Evolutionary conservation across 176 grass and related monocot species (phyloP), one percentile per base, ranked within the genome.

Genomic region (Raddia guianensis): DNA sequence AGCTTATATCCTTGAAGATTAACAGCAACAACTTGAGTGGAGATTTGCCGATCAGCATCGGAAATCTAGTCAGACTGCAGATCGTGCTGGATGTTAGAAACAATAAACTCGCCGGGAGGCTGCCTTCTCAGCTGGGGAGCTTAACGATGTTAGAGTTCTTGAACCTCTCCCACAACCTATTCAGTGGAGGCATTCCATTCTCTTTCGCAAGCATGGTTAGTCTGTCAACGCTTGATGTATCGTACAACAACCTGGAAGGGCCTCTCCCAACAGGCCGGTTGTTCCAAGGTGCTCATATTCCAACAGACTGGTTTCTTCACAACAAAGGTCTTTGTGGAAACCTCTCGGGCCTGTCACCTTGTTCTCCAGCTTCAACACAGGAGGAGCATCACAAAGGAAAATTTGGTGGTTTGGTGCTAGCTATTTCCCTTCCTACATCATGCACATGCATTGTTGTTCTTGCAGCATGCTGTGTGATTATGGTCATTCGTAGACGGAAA

Each of bases 91-190:
- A 91, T 80, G 32, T 80, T 4, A 87, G 89, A 53, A 79, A 54
- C 5, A 91, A 91, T 6, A 49, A 52, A 43, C 57, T 87, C 48
- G 71, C 12, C 0, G 85, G 70, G 37, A 40, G 37, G 37, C 37
- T 40, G 3, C 3, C 37, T 3, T 2, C 37, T 3, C 37, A 40
- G 37, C 37, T 40, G 3, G 37, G 37, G 37, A 40, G 37, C 37
- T 40, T 40, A 3, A 40, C 37, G 50, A 52, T 14, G 50, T 16
- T 91, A 16, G 60, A 91, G 49, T 18, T 43, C 12, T 32, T 87
- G 7, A 91, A 91, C 44, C 40, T 87, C 0, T 91, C 89, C 12
- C 89, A 87, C 7, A 91, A 91, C 71, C 83, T 47, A 8, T 53
- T 78, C 27, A n/a, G n/a, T n/a, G n/a, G n/a, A n/a, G 42, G 13